Evolutionary conservation across 106 monocot species (phyloP), one percentile per base, ranked within the genome.

Genomic region (Agapanthus africanus): DNA sequence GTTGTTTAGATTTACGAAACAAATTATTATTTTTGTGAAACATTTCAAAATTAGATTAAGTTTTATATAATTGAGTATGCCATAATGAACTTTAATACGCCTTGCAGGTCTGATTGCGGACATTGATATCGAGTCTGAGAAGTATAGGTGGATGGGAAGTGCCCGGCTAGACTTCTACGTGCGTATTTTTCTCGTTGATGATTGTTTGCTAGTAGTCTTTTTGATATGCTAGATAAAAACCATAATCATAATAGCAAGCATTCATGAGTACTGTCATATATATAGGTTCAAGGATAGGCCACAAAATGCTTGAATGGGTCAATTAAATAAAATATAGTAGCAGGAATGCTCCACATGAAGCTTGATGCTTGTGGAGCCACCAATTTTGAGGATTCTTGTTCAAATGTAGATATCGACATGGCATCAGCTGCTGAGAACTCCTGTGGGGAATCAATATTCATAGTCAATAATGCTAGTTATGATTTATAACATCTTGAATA

Each of bases 101-200:
- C 50, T 3, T 81, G 46, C 80, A 94, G 94, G 94, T 54, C 59
- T 94, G 9, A 67, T 79, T 28, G 87, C 87, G 50, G 87, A 88
- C 76, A 54, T 84, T 54, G 87, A 88, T 70, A 88, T 88, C 9
- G 94, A 94, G 61, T 94, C 94, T 27, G 94, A 94, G 72, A 91
- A 83, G 77, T 91, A 79, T 66, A 80, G 94, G 37, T 94, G 90
- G 90, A 80, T 88, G 90, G 94, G 87, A 63, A 81, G 79, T 46
- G 72, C 85, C 75, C 94, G 94, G 37, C 28, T 94, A 26, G 84
- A 87, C 31, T 76, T 90, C 54, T 90, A 87, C 63, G 93, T 89
- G 77, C 68, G 80, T 74, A 16, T 41, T 37, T 68, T 44, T 36
- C 28, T 16, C 32, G 7, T 54, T 26, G 19, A 8, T 30, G 33